A percentile compares a stretch with the other conserved stretches of the same genome.
Evolutionary conservation across 2,329 filamentous ascomycete species (phyloP).

Genomic region (Stemphylium lycopersici): DNA sequence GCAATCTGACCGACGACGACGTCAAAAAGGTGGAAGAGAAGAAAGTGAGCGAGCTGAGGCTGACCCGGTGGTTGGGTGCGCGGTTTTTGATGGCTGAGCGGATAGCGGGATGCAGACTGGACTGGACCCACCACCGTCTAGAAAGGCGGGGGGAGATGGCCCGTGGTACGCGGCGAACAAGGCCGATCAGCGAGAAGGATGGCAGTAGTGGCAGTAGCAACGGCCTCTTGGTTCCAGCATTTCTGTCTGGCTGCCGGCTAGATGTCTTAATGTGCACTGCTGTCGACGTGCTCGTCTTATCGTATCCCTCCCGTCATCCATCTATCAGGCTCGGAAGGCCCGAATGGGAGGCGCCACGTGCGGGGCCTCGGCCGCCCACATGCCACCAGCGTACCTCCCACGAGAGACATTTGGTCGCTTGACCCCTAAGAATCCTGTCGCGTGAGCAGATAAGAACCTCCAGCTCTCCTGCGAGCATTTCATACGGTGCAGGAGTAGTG

Average conservation of each 20-base stretch:
- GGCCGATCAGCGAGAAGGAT: neutral
- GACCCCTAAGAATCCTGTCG: conserved; percentile 19
- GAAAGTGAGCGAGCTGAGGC: conserved; percentile 15
- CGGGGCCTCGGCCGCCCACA: conserved; percentile 14
- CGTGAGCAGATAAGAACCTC: conserved; percentile 14
- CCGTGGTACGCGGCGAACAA: conserved; percentile 20
- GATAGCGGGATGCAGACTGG: conserved; percentile 10
- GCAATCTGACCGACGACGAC: neutral
- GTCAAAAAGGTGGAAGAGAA: conserved; percentile 1
- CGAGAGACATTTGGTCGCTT: conserved; percentile 22
- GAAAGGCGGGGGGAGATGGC: conserved; percentile 30
- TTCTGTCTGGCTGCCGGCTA: neutral
- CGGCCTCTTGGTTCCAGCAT: neutral
- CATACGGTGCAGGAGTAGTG: neutral
- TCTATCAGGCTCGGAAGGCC: conserved; percentile 6
- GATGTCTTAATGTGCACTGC: conserved; percentile 6
- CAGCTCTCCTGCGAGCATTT: neutral
- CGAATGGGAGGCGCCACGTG: conserved; percentile 24
- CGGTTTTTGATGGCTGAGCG: conserved; percentile 29
- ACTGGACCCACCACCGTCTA: conserved; percentile 10
- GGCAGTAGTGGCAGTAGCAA: too few species aligned
- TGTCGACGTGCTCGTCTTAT: conserved; percentile 17
- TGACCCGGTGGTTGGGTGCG: conserved; percentile 33
- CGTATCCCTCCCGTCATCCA: neutral
- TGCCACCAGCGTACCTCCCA: conserved; percentile 17